These are phyloP conservation scores for Trichoderma asperelloides DNA, from an alignment of 495 filamentous ascomycete genomes.

Conservation along the genomic window DNA sequence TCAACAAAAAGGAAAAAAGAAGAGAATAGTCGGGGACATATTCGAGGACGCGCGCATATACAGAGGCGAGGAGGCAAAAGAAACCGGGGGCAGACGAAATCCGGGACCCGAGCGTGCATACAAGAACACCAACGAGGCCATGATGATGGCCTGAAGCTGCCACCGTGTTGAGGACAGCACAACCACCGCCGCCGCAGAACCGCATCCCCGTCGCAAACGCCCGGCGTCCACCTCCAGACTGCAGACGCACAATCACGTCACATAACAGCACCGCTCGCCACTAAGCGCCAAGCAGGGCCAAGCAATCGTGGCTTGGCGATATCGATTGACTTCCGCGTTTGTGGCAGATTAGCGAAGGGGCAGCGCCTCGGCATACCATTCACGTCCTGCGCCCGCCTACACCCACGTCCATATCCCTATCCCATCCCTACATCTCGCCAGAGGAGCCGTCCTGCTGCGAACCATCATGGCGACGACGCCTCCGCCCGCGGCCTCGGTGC, in stretches of 20 bases:
- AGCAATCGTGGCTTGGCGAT: neutral
- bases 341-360: neutral
- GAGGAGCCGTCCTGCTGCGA: neutral
- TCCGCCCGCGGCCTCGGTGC: neutral
- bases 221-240: too few species aligned
- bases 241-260: neutral
- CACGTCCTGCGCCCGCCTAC: too few species aligned
- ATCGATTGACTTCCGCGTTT: neutral
- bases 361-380: too few species aligned
- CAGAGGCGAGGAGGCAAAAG: neutral
- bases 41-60: neutral
- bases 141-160: constrained; percentile 4
- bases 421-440: too few species aligned
- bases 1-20: too few species aligned
- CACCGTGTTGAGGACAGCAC: neutral
- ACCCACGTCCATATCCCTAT: too few species aligned
- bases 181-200: neutral
- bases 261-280: too few species aligned
- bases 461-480: neutral
- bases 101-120: neutral
- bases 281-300: neutral
- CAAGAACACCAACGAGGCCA: neutral
- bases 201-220: neutral
- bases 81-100: neutral
- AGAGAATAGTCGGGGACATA: too few species aligned